Evolutionary conservation across 1,284 basidiomycete species (phyloP).

Genomic region (Heterobasidion occidentale): DNA sequence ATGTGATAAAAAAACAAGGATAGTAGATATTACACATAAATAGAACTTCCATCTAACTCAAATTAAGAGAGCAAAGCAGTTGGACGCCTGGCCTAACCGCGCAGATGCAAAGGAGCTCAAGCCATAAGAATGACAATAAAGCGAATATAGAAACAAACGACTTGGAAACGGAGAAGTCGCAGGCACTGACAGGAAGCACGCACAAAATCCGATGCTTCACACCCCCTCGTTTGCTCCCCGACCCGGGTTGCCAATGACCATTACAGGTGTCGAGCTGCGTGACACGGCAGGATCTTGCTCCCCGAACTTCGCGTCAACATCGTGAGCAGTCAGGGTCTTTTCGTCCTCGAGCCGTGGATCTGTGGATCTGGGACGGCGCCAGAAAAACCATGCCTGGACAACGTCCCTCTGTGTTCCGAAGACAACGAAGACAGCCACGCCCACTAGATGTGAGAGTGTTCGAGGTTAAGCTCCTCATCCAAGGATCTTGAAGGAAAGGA

Average conservation of each 20-base stretch:
- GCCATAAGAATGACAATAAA: no score
- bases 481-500: background rate
- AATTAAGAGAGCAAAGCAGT: no score
- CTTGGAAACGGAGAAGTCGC: no score
- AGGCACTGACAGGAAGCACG: no score
- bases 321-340: background rate
- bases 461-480: background rate
- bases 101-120: no score
- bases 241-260: background rate
- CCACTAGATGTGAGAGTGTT: conserved; percentile 21
- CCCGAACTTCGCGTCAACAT: background rate
- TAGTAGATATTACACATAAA: no score
- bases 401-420: conserved; percentile 36
- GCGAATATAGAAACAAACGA: no score
- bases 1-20: no score
- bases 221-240: background rate
- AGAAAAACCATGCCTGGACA: conserved; percentile 24
- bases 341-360: background rate
- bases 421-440: conserved; percentile 30
- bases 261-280: background rate
- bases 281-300: no score
- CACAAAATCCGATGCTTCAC: no score
- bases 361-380: conserved; percentile 4
- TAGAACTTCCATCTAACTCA: no score
- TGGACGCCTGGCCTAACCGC: no score